Conservation (phyloP, 495 filamentous ascomycete genomes). For the Neurospora sp. region DNA sequence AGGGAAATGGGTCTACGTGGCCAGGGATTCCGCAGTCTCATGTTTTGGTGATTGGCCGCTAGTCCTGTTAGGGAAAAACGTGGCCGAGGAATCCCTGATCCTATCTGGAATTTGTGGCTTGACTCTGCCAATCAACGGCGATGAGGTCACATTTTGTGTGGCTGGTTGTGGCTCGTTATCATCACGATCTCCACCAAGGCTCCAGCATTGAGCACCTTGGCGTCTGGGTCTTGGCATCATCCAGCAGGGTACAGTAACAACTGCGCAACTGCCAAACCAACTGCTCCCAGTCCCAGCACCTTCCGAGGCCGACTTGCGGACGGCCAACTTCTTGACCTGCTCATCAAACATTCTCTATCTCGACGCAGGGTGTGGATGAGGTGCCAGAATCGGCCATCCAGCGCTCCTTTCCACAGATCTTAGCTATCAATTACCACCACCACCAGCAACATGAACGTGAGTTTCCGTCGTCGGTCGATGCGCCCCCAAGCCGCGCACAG, state of each 20-base stretch:
- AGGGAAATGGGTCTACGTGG: no score
- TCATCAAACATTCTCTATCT: not conserved
- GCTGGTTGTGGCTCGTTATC: not conserved
- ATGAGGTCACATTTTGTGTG: not conserved
- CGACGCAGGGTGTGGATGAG: not conserved
- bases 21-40: no score
- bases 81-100: not conserved
- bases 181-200: not conserved
- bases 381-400: not conserved
- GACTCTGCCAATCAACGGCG: not conserved
- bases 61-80: not conserved
- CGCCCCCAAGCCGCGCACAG: not conserved
- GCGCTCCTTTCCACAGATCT: not conserved
- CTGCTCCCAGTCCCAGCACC: not conserved
- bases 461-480: not conserved
- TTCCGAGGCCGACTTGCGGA: not conserved
- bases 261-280: not conserved
- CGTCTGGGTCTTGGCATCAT: not conserved
- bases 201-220: not conserved
- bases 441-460: conserved; percentile 25
- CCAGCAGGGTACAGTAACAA: not conserved
- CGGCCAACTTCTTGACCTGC: not conserved
- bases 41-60: not conserved
- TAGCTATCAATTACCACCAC: not conserved
- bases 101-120: not conserved